These are phyloP conservation scores for Gremmenia infestans DNA, from an alignment of 2,329 filamentous ascomycete species.

Conservation along the genomic window DNA sequence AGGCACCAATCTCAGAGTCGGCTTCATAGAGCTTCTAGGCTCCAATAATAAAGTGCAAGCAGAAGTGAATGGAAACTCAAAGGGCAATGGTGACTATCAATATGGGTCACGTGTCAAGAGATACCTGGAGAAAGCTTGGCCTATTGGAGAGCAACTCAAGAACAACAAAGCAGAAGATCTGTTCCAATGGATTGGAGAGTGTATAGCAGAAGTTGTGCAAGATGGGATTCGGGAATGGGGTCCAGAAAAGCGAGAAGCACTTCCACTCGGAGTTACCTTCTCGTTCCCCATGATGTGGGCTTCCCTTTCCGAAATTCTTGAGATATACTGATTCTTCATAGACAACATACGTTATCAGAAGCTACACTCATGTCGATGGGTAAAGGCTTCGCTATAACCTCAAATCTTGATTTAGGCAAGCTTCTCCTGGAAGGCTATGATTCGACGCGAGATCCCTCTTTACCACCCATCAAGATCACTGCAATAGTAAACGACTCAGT, in stretches of 20 bases:
- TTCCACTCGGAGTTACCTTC: constrained; percentile 65
- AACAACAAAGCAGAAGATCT: constrained; percentile 68
- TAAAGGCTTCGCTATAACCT: constrained; percentile 62
- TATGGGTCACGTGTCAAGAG: constrained; percentile 29
- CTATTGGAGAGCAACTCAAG: constrained; percentile 68
- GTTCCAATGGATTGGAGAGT: constrained; percentile 76
- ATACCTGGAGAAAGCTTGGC: constrained; percentile 66
- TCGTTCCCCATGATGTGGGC: constrained; percentile 59
- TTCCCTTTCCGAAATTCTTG: not conserved
- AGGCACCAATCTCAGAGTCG: constrained; percentile 64
- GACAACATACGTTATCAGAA: constrained; percentile 55
- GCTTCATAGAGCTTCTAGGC: constrained; percentile 57
- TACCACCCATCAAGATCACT: constrained; percentile 64
- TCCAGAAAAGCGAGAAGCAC: constrained; percentile 34
- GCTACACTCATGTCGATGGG: constrained; percentile 65
- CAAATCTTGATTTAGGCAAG: constrained; percentile 55
- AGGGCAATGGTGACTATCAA: not conserved
- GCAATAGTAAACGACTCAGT: constrained; percentile 81
- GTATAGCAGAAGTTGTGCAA: constrained; percentile 67
- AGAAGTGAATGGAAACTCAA: not conserved
- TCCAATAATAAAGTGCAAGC: constrained; percentile 17
- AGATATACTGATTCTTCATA: constrained; percentile 7
- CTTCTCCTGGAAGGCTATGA: constrained; percentile 55
- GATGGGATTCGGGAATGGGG: constrained; percentile 46
- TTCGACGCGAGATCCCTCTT: constrained; percentile 36